phyloP scores from a whole-genome alignment of 2,329 filamentous ascomycete species.

The Chaetomium sp. region DNA sequence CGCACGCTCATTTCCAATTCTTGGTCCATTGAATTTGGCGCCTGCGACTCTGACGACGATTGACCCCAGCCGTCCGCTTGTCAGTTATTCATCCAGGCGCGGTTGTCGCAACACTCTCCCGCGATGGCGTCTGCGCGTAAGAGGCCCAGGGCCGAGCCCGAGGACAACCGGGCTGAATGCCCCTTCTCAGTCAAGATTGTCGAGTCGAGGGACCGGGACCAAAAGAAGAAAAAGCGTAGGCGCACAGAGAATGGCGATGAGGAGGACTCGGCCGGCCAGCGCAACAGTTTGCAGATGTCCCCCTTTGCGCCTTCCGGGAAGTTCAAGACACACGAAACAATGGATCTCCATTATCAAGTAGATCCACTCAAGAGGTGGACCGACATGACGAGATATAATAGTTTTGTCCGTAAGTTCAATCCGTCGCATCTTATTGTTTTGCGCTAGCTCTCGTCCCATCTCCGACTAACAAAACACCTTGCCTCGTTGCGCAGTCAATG shows the following conservation, averaged over 20 bases:
- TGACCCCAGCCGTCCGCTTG: background rate
- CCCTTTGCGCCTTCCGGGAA: conserved; percentile 49
- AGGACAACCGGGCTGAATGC: conserved; percentile 51
- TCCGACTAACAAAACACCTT: conserved; percentile 15
- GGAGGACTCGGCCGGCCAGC: conserved; percentile 36
- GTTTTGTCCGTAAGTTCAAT: conserved; percentile 49
- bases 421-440: background rate
- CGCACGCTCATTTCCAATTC: background rate
- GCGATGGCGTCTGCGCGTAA: conserved; percentile 42
- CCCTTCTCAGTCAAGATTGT: conserved; percentile 44
- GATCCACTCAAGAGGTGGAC: conserved; percentile 48
- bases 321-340: conserved; percentile 47
- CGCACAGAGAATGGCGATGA: conserved; percentile 40
- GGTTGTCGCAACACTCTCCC: conserved; percentile 23
- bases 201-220: conserved; percentile 43
- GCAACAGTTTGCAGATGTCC: conserved; percentile 44
- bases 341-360: conserved; percentile 51
- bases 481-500: conserved; percentile 40
- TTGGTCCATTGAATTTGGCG: background rate
- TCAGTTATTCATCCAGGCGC: conserved; percentile 7
- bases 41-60: background rate
- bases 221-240: conserved; percentile 38
- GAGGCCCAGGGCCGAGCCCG: conserved; percentile 42
- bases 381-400: conserved; percentile 56
- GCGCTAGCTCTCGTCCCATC: background rate